Conservation (phyloP, 1,284 basidiomycete genomes). For the Cryptococcus wingfieldii region DNA sequence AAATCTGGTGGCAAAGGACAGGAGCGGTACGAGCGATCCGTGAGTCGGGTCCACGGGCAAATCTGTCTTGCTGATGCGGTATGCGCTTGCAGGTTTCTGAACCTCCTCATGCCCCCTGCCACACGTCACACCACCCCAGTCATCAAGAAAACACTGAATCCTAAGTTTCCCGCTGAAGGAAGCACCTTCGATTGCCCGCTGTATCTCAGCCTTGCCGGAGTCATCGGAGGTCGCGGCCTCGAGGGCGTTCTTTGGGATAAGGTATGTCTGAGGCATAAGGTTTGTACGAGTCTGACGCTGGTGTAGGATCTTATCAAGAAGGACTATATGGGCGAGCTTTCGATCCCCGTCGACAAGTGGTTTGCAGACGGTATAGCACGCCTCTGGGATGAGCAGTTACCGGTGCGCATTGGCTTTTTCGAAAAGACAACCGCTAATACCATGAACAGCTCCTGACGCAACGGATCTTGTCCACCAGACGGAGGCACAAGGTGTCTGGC, state of each 20-base stretch:
- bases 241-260: constrained; percentile 93
- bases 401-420: constrained; percentile 22
- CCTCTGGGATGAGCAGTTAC: constrained; percentile 38
- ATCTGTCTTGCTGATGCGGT: background rate
- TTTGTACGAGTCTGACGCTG: constrained; percentile 4
- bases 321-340: constrained; percentile 88
- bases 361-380: constrained; percentile 55
- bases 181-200: constrained; percentile 84
- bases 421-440: background rate
- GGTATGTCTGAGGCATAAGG: constrained; percentile 52
- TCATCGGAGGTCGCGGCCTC: constrained; percentile 61
- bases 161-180: constrained; percentile 63
- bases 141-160: constrained; percentile 72
- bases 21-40: constrained; percentile 50
- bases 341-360: constrained; percentile 74
- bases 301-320: constrained; percentile 63
- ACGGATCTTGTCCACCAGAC: constrained; percentile 60
- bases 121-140: constrained; percentile 72
- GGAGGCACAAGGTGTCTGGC: constrained; percentile 54
- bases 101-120: constrained; percentile 60
- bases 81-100: constrained; percentile 62
- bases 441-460: constrained; percentile 55
- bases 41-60: constrained; percentile 23
- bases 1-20: constrained; percentile 52
- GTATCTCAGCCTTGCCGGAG: constrained; percentile 66